phyloP scores from a whole-genome alignment of 2,329 filamentous ascomycete genomes.

The Botrytis byssoidea region DNA sequence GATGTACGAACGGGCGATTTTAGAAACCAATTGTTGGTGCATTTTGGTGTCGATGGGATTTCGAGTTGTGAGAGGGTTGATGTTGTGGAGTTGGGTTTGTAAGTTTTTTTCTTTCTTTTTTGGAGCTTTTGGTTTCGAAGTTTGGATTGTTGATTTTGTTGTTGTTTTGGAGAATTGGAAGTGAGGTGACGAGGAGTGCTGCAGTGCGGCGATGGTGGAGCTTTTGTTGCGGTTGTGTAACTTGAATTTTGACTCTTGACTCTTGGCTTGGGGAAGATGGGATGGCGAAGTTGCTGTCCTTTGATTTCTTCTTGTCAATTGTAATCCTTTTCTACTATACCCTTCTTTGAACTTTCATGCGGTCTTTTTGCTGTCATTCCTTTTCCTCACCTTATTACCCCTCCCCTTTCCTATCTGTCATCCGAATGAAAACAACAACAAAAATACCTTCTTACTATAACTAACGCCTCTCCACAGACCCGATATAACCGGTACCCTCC shows the following conservation, averaged over 20 bases:
- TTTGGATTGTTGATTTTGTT: background rate
- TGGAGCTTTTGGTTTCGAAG: background rate
- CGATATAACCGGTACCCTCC: background rate
- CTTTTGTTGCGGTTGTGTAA: background rate
- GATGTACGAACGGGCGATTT: slow-evolving; percentile 25
- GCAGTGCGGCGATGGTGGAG: background rate
- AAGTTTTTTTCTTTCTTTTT: slow-evolving; percentile 21
- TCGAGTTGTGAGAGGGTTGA: slow-evolving; percentile 24
- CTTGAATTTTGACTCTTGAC: background rate
- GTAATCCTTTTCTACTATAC: background rate
- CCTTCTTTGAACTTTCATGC: background rate
- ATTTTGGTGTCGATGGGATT: slow-evolving; percentile 24
- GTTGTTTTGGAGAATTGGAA: background rate
- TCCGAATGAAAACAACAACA: background rate
- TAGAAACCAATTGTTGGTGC: slow-evolving; percentile 28
- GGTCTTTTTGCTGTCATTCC: background rate
- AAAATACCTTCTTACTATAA: rapidly evolving
- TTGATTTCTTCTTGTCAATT: background rate
- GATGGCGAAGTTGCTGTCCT: background rate
- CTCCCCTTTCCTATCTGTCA: too few species aligned
- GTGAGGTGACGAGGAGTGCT: background rate
- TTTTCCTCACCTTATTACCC: background rate
- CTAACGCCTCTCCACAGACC: slow-evolving; percentile 8
- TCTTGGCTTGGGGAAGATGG: too few species aligned
- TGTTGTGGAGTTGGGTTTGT: slow-evolving; percentile 36